Conservation (phyloP, 2,329 filamentous ascomycete genomes). For the Microsporum audouinii region DNA sequence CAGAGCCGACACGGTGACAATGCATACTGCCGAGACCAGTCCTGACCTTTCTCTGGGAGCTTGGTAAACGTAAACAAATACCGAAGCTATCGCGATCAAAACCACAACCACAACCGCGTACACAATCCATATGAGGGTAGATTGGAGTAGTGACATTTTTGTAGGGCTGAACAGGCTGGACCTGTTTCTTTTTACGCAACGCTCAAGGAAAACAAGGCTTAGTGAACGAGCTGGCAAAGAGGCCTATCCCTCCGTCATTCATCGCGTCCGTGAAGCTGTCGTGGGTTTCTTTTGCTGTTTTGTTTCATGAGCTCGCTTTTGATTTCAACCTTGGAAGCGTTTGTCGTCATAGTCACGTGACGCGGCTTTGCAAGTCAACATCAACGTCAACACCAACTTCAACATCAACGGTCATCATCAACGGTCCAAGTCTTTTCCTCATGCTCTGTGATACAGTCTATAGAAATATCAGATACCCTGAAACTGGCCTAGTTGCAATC, state of each 20-base stretch:
- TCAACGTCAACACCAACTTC: too few species aligned
- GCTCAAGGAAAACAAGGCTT: neutral
- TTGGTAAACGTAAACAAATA: slow-evolving; percentile 89
- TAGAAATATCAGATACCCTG: too few species aligned
- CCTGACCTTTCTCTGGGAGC: slow-evolving; percentile 74
- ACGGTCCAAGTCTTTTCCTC: too few species aligned
- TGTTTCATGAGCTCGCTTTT: neutral
- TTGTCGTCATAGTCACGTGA: neutral
- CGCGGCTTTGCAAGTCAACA: neutral
- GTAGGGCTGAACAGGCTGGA: neutral
- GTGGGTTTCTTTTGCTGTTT: neutral
- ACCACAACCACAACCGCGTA: slow-evolving; percentile 74
- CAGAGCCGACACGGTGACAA: slow-evolving; percentile 73
- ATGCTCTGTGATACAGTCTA: too few species aligned
- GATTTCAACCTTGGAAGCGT: neutral
- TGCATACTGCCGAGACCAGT: slow-evolving; percentile 70
- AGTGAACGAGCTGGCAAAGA: neutral
- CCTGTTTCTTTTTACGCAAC: neutral
- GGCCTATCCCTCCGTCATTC: neutral
- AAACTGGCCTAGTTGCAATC: too few species aligned
- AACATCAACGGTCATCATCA: too few species aligned
- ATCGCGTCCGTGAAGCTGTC: neutral
- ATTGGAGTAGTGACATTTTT: slow-evolving; percentile 61
- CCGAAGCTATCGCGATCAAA: slow-evolving; percentile 62
- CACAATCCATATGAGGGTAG: slow-evolving; percentile 85